phyloP scores from a whole-genome alignment of 495 filamentous ascomycete species.

The Barbatosphaeria neglecta region DNA sequence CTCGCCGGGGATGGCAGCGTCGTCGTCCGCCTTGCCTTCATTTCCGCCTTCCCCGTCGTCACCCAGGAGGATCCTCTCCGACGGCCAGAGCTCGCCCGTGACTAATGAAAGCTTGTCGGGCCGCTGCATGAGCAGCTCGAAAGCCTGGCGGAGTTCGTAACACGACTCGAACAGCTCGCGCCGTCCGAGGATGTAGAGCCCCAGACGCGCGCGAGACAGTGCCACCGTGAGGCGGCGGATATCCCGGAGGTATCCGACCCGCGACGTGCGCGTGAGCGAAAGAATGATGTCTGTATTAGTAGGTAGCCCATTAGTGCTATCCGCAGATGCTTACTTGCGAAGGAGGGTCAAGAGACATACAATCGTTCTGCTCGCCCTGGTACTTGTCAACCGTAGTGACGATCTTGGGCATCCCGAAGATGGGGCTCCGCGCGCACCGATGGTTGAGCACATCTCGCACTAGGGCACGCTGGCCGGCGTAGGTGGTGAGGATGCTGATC shows the following conservation, averaged over 20 bases:
- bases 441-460: conserved; percentile 84
- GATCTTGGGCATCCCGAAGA: conserved; percentile 85
- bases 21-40: conserved; percentile 45
- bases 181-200: conserved; percentile 86
- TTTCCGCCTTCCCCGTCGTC: too few relatives aligned
- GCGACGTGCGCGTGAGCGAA: conserved; percentile 76
- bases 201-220: conserved; percentile 85
- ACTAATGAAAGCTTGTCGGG: conserved; percentile 70
- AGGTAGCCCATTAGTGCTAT: conserved; percentile 4
- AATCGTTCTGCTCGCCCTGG: conserved; percentile 98
- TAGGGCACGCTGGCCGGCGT: conserved; percentile 86
- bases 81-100: conserved; percentile 77
- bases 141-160: conserved; percentile 77
- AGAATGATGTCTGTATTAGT: conserved; percentile 69
- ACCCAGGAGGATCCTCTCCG: conserved; percentile 47
- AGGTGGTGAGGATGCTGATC: conserved; percentile 85
- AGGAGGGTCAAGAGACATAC: conserved; percentile 42
- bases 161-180: conserved; percentile 81
- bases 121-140: conserved; percentile 58
- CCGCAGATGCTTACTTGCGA: neutral
- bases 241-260: conserved; percentile 88
- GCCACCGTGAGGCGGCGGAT: conserved; percentile 91
- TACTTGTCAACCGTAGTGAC: conserved; percentile 97
- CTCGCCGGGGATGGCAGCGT: conserved; percentile 30
- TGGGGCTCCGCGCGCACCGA: conserved; percentile 64